Conservation (phyloP, 257 asterid genomes). For the Lavandula angustifolia region DNA sequence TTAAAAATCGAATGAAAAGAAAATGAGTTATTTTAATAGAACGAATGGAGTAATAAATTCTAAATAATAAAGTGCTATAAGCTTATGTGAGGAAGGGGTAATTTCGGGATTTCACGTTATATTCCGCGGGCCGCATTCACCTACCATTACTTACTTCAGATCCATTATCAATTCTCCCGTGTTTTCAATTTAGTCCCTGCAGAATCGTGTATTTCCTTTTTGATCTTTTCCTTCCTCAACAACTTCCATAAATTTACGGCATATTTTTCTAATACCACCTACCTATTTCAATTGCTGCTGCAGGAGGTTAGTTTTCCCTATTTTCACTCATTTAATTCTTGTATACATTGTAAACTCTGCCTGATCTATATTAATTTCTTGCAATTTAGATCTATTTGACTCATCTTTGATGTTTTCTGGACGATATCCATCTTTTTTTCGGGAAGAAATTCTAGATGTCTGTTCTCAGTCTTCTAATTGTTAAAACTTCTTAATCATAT, state of each 20-base stretch:
- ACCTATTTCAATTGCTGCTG: constrained; percentile 20
- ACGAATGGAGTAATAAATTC: no score
- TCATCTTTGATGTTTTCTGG: constrained; percentile 21
- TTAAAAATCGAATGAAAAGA: no score
- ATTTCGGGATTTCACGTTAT: no score
- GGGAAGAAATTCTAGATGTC: neutral
- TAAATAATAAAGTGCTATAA: no score
- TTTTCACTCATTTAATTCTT: constrained; percentile 11
- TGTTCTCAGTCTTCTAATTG: neutral
- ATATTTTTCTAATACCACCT: constrained; percentile 35
- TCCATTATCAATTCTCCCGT: neutral
- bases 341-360: constrained; percentile 21
- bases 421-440: neutral
- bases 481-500: no score
- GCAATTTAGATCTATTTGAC: constrained; percentile 27
- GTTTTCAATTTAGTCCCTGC: constrained; percentile 18
- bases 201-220: constrained; percentile 9
- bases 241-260: constrained; percentile 24
- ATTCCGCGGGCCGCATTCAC: no score
- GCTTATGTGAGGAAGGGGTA: no score
- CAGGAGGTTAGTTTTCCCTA: constrained; percentile 22
- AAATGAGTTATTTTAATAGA: no score
- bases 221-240: constrained; percentile 16
- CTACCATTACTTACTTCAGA: no score
- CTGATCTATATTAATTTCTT: constrained; percentile 8